Percentiles rank a stretch among this genome's conserved stretches.
Conservation (phyloP, 163 green algal genomes). For the Chloroidium sp. region DNA sequence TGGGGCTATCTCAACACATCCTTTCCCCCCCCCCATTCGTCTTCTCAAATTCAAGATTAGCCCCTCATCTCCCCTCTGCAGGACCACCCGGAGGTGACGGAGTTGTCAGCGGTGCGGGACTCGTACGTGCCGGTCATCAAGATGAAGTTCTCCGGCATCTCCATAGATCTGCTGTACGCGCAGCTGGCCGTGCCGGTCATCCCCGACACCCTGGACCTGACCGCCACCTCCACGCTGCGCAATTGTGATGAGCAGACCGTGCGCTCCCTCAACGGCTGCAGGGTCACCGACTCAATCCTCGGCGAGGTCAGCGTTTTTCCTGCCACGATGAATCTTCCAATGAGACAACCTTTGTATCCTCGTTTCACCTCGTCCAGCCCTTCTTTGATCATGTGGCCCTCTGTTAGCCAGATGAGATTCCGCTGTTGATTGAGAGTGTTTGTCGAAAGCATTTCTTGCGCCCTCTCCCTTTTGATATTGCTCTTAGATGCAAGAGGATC, state of each 20-base stretch:
- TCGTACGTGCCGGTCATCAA: constrained; percentile 96
- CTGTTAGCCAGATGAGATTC: no score
- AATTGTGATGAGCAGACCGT: constrained; percentile 71
- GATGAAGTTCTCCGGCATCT: constrained; percentile 85
- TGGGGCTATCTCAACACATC: no score
- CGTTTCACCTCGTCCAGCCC: no score
- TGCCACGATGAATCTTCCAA: no score
- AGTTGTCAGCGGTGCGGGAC: constrained; percentile 77
- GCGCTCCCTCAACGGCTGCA: constrained; percentile 85
- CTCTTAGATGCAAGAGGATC: no score
- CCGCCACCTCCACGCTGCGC: constrained; percentile 64
- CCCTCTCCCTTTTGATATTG: no score
- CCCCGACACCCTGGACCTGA: constrained; percentile 77
- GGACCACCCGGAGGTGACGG: constrained; percentile 57
- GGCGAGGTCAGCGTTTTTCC: constrained; percentile 13
- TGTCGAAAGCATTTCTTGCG: no score
- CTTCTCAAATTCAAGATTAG: not conserved
- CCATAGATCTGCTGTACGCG: constrained; percentile 94
- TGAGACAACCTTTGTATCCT: no score
- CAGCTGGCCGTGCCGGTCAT: constrained; percentile 56
- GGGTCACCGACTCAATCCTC: constrained; percentile 91
- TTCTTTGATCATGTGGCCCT: no score
- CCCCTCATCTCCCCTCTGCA: constrained; percentile 15
- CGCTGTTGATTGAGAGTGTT: no score
- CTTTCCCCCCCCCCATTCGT: no score